Evolutionary conservation across 2,329 filamentous ascomycete species (phyloP).

Genomic region (Rachicladosporium sp.): DNA sequence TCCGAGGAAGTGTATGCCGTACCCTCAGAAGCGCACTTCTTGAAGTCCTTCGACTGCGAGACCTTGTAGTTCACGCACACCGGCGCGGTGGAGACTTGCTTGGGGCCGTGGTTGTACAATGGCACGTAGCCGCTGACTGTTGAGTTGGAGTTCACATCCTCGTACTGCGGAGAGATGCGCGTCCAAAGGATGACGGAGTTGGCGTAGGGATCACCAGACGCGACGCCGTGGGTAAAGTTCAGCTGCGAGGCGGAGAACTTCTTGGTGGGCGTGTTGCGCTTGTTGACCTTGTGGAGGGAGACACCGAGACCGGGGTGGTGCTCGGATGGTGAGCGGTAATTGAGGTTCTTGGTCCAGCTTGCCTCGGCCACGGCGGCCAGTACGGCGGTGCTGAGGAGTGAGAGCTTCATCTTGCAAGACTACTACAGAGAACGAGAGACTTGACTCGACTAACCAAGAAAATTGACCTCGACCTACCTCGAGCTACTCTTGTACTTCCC

Average conservation of each 20-base stretch:
- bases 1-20: constrained; percentile 58
- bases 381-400: constrained; percentile 7
- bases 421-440: background rate
- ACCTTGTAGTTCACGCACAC: constrained; percentile 58
- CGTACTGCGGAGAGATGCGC: constrained; percentile 27
- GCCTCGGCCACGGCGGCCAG: constrained; percentile 14
- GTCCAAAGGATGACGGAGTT: constrained; percentile 33
- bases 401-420: constrained; percentile 10
- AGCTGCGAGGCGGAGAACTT: constrained; percentile 36
- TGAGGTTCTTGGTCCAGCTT: constrained; percentile 37
- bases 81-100: constrained; percentile 44
- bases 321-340: constrained; percentile 55
- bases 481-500: no score
- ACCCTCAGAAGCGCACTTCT: constrained; percentile 41
- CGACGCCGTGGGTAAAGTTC: constrained; percentile 48
- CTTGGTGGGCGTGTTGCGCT: constrained; percentile 37
- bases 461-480: no score
- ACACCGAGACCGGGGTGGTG: constrained; percentile 53
- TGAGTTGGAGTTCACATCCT: constrained; percentile 30
- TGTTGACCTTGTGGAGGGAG: constrained; percentile 48
- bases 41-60: constrained; percentile 35
- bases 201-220: constrained; percentile 33
- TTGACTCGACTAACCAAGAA: no score
- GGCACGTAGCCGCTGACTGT: constrained; percentile 45
- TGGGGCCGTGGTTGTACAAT: constrained; percentile 42